Conservation (phyloP, 257 asterid genomes). For the Solanum sejunctum region DNA sequence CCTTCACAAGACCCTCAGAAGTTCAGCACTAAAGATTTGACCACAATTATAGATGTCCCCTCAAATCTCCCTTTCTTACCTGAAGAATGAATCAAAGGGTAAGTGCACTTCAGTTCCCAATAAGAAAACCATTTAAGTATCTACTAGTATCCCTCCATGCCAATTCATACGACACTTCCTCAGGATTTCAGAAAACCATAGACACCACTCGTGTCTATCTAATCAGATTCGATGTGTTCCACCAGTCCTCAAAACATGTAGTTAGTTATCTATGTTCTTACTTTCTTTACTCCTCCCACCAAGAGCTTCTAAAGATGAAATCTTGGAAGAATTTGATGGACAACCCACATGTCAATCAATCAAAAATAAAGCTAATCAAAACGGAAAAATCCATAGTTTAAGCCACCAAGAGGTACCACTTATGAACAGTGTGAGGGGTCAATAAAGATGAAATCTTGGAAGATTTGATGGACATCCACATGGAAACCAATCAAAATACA, state of each 20-base stretch:
- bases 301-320: background rate
- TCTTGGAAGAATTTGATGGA: background rate
- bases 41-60: background rate
- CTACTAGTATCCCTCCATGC: background rate
- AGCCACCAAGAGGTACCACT: background rate
- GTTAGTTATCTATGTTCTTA: background rate
- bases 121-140: background rate
- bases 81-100: background rate
- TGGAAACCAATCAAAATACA: background rate
- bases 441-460: background rate
- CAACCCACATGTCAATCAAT: background rate
- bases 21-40: background rate
- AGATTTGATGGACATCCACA: background rate
- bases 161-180: background rate
- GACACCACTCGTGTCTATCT: background rate
- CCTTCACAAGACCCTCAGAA: background rate
- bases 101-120: background rate
- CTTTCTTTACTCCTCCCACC: background rate
- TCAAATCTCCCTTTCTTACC: background rate
- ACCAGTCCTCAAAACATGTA: background rate
- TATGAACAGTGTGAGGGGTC: background rate
- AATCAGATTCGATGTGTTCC: background rate
- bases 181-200: background rate
- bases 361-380: background rate
- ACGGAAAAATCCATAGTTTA: background rate